These are phyloP conservation scores for Neoboletus brunneissimus DNA, from an alignment of 768 basidiomycete species.

Conservation along the genomic window DNA sequence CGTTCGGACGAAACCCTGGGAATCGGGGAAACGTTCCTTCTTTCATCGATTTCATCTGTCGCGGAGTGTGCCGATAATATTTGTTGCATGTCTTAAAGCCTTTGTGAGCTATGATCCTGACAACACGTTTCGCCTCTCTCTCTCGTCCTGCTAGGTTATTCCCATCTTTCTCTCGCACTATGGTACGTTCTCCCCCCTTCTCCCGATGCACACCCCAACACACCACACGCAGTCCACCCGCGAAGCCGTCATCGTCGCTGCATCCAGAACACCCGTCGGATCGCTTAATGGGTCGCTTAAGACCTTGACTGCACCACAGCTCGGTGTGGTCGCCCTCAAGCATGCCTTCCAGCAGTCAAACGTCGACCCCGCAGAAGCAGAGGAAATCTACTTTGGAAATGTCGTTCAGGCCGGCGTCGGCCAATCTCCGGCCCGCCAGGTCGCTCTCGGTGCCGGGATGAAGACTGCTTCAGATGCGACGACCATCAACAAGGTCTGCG, in stretches of 20 bases:
- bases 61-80: slow-evolving; percentile 24
- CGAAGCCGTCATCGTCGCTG: slow-evolving; percentile 93
- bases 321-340: slow-evolving; percentile 86
- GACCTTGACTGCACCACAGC: slow-evolving; percentile 83
- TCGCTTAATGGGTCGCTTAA: slow-evolving; percentile 90
- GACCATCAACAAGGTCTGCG: slow-evolving; percentile 99
- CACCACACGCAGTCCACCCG: slow-evolving; percentile 40
- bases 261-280: slow-evolving; percentile 90
- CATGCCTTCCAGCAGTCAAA: slow-evolving; percentile 80
- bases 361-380: slow-evolving; percentile 77
- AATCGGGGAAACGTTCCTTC: neutral
- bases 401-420: slow-evolving; percentile 97
- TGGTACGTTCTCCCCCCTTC: slow-evolving; percentile 54
- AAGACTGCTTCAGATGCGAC: slow-evolving; percentile 88
- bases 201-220: too few species aligned
- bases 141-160: slow-evolving; percentile 37
- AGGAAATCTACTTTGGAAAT: slow-evolving; percentile 97
- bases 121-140: slow-evolving; percentile 39
- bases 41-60: slow-evolving; percentile 2
- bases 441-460: slow-evolving; percentile 87
- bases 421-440: slow-evolving; percentile 97
- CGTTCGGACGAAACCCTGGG: neutral
- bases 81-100: slow-evolving; percentile 17
- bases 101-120: slow-evolving; percentile 38
- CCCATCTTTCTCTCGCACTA: slow-evolving; percentile 39